A percentile compares a stretch with the other conserved stretches of the same genome.
These are phyloP conservation scores for Fusarium odoratissimum DNA, from an alignment of 2,329 filamentous ascomycete genomes.

Conservation along the genomic window DNA sequence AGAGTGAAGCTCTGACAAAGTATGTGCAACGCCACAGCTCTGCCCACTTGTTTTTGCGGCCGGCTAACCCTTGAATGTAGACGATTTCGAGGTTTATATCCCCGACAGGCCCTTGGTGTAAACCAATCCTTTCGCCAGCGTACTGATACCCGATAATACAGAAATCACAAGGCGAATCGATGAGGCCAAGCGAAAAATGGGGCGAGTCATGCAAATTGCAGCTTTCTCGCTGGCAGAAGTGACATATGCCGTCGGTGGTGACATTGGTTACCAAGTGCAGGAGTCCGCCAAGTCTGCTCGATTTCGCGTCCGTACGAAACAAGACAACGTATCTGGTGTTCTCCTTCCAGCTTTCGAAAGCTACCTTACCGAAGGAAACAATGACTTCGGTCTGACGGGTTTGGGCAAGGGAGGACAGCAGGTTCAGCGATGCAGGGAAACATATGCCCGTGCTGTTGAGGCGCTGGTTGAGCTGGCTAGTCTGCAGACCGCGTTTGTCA, in stretches of 20 bases:
- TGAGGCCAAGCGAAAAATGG: constrained; percentile 99
- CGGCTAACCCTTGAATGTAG: constrained; percentile 57
- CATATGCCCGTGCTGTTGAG: constrained; percentile 94
- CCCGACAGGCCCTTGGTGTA: background rate
- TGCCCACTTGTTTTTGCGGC: background rate
- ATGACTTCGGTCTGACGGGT: constrained; percentile 96
- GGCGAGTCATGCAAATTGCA: constrained; percentile 98
- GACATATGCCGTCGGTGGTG: constrained; percentile 94
- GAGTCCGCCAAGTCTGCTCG: constrained; percentile 93
- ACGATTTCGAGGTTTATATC: constrained; percentile 80
- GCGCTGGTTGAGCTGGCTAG: constrained; percentile 95
- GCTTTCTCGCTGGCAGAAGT: constrained; percentile 98
- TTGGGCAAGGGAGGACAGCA: constrained; percentile 97
- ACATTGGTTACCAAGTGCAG: constrained; percentile 97
- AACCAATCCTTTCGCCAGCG: constrained; percentile 11
- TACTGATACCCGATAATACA: constrained; percentile 50
- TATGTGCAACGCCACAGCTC: constrained; percentile 56
- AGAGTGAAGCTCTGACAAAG: constrained; percentile 98
- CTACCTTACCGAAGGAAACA: constrained; percentile 87
- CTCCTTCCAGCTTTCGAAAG: constrained; percentile 94
- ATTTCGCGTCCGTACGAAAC: constrained; percentile 92
- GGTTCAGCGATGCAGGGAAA: constrained; percentile 93
- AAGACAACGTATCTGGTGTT: constrained; percentile 98
- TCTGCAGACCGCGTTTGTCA: constrained; percentile 96
- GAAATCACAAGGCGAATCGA: constrained; percentile 98